A percentile compares a stretch with the other conserved stretches of the same genome.
These are phyloP conservation scores for Aureobasidium subglaciale DNA, from an alignment of 2,329 filamentous ascomycete species.

Conservation along the genomic window DNA sequence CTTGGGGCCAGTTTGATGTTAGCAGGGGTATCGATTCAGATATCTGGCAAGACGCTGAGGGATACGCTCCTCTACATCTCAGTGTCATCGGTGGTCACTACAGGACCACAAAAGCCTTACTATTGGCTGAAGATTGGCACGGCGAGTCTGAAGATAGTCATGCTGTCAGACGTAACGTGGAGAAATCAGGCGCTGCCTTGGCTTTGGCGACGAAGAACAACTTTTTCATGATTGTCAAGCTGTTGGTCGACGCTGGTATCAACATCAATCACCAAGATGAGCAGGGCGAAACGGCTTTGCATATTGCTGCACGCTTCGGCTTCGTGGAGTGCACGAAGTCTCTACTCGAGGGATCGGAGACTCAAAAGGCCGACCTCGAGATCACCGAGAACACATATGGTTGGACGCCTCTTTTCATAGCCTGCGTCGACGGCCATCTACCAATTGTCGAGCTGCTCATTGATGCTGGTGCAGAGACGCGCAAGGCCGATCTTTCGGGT, in stretches of 20 bases:
- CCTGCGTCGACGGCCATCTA: constrained; percentile 80
- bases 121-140: constrained; percentile 73
- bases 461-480: constrained; percentile 67
- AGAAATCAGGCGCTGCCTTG: constrained; percentile 80
- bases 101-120: constrained; percentile 71
- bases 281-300: constrained; percentile 82
- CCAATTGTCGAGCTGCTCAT: constrained; percentile 69
- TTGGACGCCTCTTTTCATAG: constrained; percentile 94
- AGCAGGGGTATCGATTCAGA: constrained; percentile 78
- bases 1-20: constrained; percentile 81
- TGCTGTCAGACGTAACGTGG: constrained; percentile 60
- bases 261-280: constrained; percentile 91
- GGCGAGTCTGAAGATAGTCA: constrained; percentile 51
- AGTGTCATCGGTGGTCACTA: constrained; percentile 88
- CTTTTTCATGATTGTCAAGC: constrained; percentile 72
- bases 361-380: constrained; percentile 69
- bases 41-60: constrained; percentile 87
- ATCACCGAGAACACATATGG: constrained; percentile 75
- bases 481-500: constrained; percentile 72
- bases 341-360: constrained; percentile 61
- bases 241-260: constrained; percentile 82
- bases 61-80: constrained; percentile 83
- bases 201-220: constrained; percentile 84
- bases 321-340: constrained; percentile 73
- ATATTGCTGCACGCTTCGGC: constrained; percentile 84